Base-by-base conservation (phyloP, 106 monocot genomes). In the Cymbidium sinense region DNA sequence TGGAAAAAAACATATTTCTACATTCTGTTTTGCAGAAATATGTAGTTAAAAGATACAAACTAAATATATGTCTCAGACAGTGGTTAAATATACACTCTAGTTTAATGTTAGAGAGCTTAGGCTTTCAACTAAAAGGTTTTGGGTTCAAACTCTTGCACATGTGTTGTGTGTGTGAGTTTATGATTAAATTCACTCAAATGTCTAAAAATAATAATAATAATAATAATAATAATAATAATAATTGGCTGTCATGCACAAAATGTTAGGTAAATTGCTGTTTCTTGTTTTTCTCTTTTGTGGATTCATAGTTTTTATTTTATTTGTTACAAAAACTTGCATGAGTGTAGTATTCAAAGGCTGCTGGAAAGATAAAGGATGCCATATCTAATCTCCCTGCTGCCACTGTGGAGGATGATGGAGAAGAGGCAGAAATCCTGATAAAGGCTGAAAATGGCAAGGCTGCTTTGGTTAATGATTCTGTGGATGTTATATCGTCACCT, bases 321-420 rank as follows among this genome's bases (percentile, higher is more conserved):
- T 47, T 47, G 11, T 47, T 47, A 15, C 47, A n/a, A 47, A 47
- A 47, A 47, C 47, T 75, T 70, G 23, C 58, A 6, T 58, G 21
- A 23, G 21, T 83, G 39, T 71, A 99, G 99, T 99, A 87, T 62
- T 90, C 99, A 62, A 99, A 93, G 84, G 87, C 92, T 76, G 95
- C 93, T 72, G 90, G 88, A 37, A 99, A 93, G 82, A 92, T 99
- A 51, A 99, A 95, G 83, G 95, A 99, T 74, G 90, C 90, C 8
- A 93, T 99, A 83, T 84, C 84, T 23, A 86, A 81, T 51, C 92
- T 99, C 11, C 92, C 99, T 23, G 28, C 37, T 13, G 84, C 99
- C 28, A 93, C 95, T 23, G 71, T 43, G 37, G 92, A 89, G 27
- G 99, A 99, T 75, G 95, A 99, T 69, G 73, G 77, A 1, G 92